A percentile compares a stretch with the other conserved stretches of the same genome.
These are phyloP conservation scores for Phytophthora lateralis DNA, from an alignment of 352 stramenopile genomes.

Conservation along the genomic window DNA sequence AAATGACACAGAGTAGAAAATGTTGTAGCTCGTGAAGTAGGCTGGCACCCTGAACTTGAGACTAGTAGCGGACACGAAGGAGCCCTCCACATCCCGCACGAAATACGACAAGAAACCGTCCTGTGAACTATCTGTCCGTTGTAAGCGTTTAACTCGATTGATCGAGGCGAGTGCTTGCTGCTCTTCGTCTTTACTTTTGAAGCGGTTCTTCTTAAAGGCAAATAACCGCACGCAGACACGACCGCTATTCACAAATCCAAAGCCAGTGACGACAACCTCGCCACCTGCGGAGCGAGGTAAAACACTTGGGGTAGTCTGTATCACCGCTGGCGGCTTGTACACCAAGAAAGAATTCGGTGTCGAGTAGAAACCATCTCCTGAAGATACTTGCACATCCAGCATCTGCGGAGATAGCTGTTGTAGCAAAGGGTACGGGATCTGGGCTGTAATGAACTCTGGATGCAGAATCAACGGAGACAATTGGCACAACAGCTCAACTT, in stretches of 20 bases:
- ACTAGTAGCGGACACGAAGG: conserved; percentile 44
- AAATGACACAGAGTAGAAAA: conserved; percentile 73
- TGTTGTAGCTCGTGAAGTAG: conserved; percentile 57
- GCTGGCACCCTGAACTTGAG: conserved; percentile 51
- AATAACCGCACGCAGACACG: conserved; percentile 56
- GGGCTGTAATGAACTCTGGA: conserved; percentile 45
- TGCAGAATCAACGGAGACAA: conserved; percentile 60
- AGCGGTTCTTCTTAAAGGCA: conserved; percentile 37
- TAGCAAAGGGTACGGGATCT: conserved; percentile 27
- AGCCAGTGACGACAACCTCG: conserved; percentile 50
- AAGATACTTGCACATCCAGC: conserved; percentile 66
- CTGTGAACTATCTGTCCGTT: conserved; percentile 24
- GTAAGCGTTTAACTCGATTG: conserved; percentile 36
- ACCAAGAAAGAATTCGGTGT: conserved; percentile 42
- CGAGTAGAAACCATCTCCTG: conserved; percentile 62
- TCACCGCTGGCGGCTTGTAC: conserved; percentile 53
- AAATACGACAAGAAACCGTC: conserved; percentile 51
- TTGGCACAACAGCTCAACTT: conserved; percentile 67
- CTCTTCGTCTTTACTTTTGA: conserved; percentile 37
- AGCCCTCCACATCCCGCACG: conserved; percentile 42
- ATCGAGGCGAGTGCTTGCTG: conserved; percentile 34
- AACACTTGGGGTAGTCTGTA: conserved; percentile 47
- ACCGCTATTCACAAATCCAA: conserved; percentile 48
- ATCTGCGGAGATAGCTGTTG: conserved; percentile 34
- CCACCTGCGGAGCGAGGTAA: conserved; percentile 63